phyloP scores from a whole-genome alignment of 257 asterid genomes.

The Cinchona pubescens region DNA sequence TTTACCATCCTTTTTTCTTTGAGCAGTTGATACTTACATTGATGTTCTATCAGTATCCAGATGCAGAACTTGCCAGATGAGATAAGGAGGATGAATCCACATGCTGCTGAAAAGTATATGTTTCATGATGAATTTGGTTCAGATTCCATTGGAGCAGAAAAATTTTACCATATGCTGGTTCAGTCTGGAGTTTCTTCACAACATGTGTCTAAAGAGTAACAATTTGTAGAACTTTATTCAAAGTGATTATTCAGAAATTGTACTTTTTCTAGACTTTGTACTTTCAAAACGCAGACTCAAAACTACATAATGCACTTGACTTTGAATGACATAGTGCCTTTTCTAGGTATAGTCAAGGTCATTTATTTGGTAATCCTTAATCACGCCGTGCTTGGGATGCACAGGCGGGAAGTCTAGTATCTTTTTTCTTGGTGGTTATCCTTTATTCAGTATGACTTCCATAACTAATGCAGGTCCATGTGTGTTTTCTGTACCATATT shows the following conservation, averaged over 20 bases:
- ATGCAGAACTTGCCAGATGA: conserved; percentile 53
- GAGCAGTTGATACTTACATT: conserved; percentile 28
- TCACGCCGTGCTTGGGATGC: neutral
- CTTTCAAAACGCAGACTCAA: neutral
- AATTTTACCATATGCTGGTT: conserved; percentile 54
- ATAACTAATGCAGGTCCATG: neutral
- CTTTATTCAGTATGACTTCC: neutral
- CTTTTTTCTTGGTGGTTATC: neutral
- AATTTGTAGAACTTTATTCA: conserved; percentile 12
- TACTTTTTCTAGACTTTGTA: neutral
- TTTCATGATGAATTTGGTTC: conserved; percentile 44
- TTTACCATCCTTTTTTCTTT: conserved; percentile 9
- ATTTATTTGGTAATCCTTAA: neutral
- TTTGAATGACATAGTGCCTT: neutral
- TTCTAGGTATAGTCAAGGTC: neutral
- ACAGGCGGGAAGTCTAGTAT: neutral
- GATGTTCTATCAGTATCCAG: conserved; percentile 41
- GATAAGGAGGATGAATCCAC: conserved; percentile 64
- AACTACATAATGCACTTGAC: neutral
- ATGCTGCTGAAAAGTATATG: conserved; percentile 54
- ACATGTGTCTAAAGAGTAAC: conserved; percentile 72
- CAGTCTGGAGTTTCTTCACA: conserved; percentile 69
- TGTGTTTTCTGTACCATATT: neutral
- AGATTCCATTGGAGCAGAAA: conserved; percentile 55
- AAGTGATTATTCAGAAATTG: neutral